A percentile compares a stretch with the other conserved stretches of the same genome.
phyloP scores from a whole-genome alignment of 306 rosid species.

The Acacia confusa region DNA sequence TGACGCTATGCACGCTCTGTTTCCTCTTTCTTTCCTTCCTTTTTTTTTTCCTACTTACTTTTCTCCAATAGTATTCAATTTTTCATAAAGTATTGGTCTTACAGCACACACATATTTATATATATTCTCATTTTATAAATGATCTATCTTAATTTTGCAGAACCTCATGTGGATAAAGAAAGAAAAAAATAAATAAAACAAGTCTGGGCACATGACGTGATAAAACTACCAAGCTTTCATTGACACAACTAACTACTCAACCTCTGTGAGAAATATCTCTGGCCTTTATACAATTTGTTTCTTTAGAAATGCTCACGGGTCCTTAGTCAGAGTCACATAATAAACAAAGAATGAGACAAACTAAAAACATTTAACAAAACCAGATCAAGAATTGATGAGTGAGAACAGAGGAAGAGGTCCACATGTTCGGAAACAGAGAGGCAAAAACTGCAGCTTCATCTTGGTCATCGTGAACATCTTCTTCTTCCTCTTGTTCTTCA shows the following conservation, averaged over 20 bases:
- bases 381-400: conserved; percentile 9
- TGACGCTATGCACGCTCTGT: conserved; percentile 36
- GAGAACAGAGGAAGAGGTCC: conserved; percentile 38
- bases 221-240: conserved; percentile 21
- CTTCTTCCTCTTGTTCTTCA: conserved; percentile 40
- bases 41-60: neutral
- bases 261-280: conserved; percentile 29
- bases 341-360: neutral
- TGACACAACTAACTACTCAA: conserved; percentile 48
- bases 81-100: neutral
- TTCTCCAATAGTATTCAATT: neutral
- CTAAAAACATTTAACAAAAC: neutral
- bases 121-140: neutral
- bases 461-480: conserved; percentile 45
- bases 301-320: conserved; percentile 27
- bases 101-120: too few species aligned
- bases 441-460: conserved; percentile 55
- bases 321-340: conserved; percentile 45
- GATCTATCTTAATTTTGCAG: neutral
- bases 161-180: neutral
- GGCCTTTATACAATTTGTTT: conserved; percentile 43
- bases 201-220: neutral
- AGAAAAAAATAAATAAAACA: neutral
- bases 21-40: neutral
- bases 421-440: conserved; percentile 64